Evolutionary conservation across 2,329 filamentous ascomycete species (phyloP), one percentile per base, ranked within the genome.

Genomic region (Phyllosticta citriasiana): DNA sequence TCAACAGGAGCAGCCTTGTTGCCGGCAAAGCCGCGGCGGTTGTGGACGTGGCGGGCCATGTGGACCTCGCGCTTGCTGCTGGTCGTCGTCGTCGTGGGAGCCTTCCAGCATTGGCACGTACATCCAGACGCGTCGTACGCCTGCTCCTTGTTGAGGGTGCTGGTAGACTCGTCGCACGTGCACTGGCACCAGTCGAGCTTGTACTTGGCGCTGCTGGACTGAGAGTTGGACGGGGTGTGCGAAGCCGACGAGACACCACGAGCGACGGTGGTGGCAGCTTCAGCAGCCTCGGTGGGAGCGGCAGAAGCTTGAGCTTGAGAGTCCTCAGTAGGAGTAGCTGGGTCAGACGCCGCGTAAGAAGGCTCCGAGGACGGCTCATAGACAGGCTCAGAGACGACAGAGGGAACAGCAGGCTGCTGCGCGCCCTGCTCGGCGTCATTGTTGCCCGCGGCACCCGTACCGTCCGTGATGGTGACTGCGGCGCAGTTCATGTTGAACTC

Each of bases 401-500:
- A 47, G 40, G 40, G 40, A 47, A n/a, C n/a, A 47, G 12, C 40
- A n/a, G 40, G n/a, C n/a, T 16, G 12, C 16, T 47, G 12, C 1
- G 40, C 3, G 40, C 14, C 40, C 40, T 47, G 40, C 16, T 53
- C 33, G n/a, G 27, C 47, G 40, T 19, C 47, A n/a, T 24, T 51
- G 53, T 12, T 19, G 24, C 40, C n/a, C n/a, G 14, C 40, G 10
- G 51, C 47, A 22, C 19, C 19, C 19, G 19, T 22, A 22, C 63
- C 60, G 55, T 66, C 64, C 6, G 68, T 68, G 61, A 80, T 79
- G 6, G 72, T 73, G 26, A 80, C 75, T 10, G 73, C 70, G 1
- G 77, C 75, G 57, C 78, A 80, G 59, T 75, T 76, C 73, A 76
- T 76, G 64, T 74, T 76, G 62, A 75, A 71, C 62, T 79, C 77